A percentile compares a stretch with the other conserved stretches of the same genome.
These are phyloP conservation scores for Wallemia ichthyophaga DNA, from an alignment of 1,284 basidiomycete species.

Conservation along the genomic window DNA sequence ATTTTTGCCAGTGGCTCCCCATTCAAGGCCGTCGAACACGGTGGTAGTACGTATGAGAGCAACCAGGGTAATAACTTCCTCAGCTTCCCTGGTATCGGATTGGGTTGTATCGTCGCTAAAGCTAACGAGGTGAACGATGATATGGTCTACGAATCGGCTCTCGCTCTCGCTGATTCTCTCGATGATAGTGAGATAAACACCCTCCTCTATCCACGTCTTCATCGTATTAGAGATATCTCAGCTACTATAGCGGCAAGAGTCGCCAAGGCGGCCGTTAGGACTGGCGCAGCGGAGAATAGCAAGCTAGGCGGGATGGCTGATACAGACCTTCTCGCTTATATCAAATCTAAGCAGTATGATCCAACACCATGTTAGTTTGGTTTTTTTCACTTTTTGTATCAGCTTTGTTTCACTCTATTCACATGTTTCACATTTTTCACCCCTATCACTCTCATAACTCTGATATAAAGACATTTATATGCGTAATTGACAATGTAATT, in stretches of 20 bases:
- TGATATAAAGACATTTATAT: no score
- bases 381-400: background rate
- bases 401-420: background rate
- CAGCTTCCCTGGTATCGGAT: slow-evolving; percentile 43
- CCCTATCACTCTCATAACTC: no score
- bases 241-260: slow-evolving; percentile 38
- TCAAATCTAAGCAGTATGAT: slow-evolving; percentile 37
- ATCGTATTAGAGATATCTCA: slow-evolving; percentile 57
- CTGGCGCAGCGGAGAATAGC: slow-evolving; percentile 29
- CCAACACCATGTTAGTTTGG: slow-evolving; percentile 14
- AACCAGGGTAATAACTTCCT: slow-evolving; percentile 84
- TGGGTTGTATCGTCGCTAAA: slow-evolving; percentile 41
- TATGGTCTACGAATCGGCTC: slow-evolving; percentile 48
- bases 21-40: slow-evolving; percentile 31
- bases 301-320: slow-evolving; percentile 29
- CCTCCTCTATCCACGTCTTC: slow-evolving; percentile 41
- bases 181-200: slow-evolving; percentile 33
- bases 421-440: no score
- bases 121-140: slow-evolving; percentile 35
- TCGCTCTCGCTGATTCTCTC: slow-evolving; percentile 47
- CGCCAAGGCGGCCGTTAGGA: slow-evolving; percentile 43
- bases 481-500: no score
- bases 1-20: slow-evolving; percentile 78
- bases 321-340: slow-evolving; percentile 23
- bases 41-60: slow-evolving; percentile 34